A percentile compares a stretch with the other conserved stretches of the same genome.
Evolutionary conservation across 768 basidiomycete species (phyloP).

Genomic region (Leucocoprinus birnbaumii): DNA sequence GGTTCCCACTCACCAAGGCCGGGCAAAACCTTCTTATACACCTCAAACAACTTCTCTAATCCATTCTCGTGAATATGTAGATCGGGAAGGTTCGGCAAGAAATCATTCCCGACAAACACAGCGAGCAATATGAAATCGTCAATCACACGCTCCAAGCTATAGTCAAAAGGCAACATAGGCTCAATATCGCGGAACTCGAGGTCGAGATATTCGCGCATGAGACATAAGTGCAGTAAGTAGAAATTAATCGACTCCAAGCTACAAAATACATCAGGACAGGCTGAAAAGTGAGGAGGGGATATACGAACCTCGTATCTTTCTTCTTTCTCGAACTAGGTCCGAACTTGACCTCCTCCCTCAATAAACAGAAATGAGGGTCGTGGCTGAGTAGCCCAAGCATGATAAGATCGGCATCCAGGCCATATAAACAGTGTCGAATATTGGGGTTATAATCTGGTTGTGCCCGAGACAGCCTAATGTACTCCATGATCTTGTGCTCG

Average conservation of each 20-base stretch:
- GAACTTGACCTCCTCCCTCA: slow-evolving; percentile 98
- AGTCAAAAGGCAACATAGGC: slow-evolving; percentile 68
- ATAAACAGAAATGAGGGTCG: slow-evolving; percentile 96
- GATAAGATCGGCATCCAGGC: slow-evolving; percentile 96
- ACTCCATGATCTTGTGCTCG: slow-evolving; percentile 99
- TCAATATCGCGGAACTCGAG: slow-evolving; percentile 85
- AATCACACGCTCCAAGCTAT: slow-evolving; percentile 91
- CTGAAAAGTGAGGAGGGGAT: background rate
- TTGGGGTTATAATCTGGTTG: slow-evolving; percentile 97
- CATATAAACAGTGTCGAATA: slow-evolving; percentile 95
- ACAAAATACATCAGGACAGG: background rate
- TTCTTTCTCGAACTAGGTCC: slow-evolving; percentile 80
- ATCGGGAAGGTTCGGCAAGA: slow-evolving; percentile 93
- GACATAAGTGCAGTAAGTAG: slow-evolving; percentile 89
- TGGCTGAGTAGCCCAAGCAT: slow-evolving; percentile 97
- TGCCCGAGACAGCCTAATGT: slow-evolving; percentile 90
- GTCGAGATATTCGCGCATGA: slow-evolving; percentile 96
- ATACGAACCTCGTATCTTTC: slow-evolving; percentile 43
- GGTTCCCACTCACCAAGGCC: slow-evolving; percentile 47
- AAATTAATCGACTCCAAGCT: slow-evolving; percentile 83
- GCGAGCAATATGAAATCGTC: slow-evolving; percentile 97
- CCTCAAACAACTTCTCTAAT: slow-evolving; percentile 87
- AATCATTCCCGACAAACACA: slow-evolving; percentile 98
- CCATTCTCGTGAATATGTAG: slow-evolving; percentile 98
- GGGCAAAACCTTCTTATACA: slow-evolving; percentile 92